Evolutionary conservation across 495 filamentous ascomycete genomes (phyloP).

Genomic region (Haplographium delicatum): DNA sequence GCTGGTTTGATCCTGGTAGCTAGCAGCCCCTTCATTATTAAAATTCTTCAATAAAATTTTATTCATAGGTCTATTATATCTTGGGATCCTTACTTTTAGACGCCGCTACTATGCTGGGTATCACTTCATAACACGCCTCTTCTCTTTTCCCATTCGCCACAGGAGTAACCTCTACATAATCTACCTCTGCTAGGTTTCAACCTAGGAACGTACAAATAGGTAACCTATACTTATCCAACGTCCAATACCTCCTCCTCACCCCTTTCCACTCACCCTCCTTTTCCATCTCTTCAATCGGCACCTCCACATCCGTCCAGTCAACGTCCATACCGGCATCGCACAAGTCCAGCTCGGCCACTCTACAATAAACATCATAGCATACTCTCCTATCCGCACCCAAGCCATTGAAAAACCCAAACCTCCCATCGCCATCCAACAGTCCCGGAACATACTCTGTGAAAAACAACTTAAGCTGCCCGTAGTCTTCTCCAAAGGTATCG

Average conservation of each 20-base stretch:
- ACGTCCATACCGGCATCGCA: conserved; percentile 88
- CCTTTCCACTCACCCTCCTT: conserved; percentile 72
- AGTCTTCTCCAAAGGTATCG: conserved; percentile 94
- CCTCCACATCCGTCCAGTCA: conserved; percentile 72
- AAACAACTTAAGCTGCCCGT: conserved; percentile 76
- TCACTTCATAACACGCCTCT: conserved; percentile 4
- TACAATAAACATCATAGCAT: conserved; percentile 93
- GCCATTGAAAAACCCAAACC: conserved; percentile 93
- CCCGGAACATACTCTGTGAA: conserved; percentile 82
- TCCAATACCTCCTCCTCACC: conserved; percentile 83
- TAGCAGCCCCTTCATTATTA: no score
- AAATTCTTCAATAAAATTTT: no score
- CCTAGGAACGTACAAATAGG: conserved; percentile 47
- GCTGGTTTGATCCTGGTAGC: no score
- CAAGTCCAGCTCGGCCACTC: conserved; percentile 87
- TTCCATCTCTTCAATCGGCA: conserved; percentile 50
- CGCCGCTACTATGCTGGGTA: conserved; percentile 1
- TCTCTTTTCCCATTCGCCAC: neutral
- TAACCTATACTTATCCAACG: conserved; percentile 66
- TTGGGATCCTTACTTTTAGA: conserved; percentile 4
- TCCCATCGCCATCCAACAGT: conserved; percentile 64
- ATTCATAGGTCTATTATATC: neutral
- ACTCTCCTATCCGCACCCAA: conserved; percentile 88
- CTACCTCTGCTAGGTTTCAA: no score
- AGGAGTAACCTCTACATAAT: neutral